phyloP scores from a whole-genome alignment of 768 basidiomycete species.

The Russula abietina region DNA sequence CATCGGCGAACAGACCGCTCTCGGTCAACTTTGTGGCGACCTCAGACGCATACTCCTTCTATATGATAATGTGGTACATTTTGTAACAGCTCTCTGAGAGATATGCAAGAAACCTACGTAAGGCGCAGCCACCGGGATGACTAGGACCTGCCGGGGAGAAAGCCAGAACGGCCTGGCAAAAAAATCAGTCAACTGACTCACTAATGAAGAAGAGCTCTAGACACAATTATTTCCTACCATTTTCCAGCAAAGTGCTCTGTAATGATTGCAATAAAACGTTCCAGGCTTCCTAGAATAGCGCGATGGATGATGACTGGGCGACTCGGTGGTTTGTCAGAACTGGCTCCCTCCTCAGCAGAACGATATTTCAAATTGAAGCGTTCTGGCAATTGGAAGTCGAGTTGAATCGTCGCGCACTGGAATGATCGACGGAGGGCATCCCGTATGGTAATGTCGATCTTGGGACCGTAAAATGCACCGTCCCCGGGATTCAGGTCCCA shows the following conservation, averaged over 20 bases:
- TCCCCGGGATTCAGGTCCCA: conserved; percentile 96
- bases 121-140: conserved; percentile 87
- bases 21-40: conserved; percentile 61
- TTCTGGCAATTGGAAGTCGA: conserved; percentile 97
- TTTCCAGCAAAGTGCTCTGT: conserved; percentile 98
- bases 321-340: conserved; percentile 47
- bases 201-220: background rate
- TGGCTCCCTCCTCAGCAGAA: conserved; percentile 62
- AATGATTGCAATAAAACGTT: conserved; percentile 94
- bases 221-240: conserved; percentile 50
- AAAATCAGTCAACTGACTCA: background rate
- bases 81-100: background rate
- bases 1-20: conserved; percentile 80
- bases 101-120: conserved; percentile 54
- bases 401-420: conserved; percentile 98
- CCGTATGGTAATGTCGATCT: conserved; percentile 94
- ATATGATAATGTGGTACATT: conserved; percentile 2
- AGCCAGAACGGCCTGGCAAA: conserved; percentile 89
- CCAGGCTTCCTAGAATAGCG: conserved; percentile 88
- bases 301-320: conserved; percentile 98
- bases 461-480: conserved; percentile 99
- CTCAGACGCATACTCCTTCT: conserved; percentile 89
- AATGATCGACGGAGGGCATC: conserved; percentile 90
- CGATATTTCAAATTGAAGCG: conserved; percentile 94
- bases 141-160: conserved; percentile 90